Evolutionary conservation across 768 basidiomycete species (phyloP).

Genomic region (Coprinellus aureogranulatus): DNA sequence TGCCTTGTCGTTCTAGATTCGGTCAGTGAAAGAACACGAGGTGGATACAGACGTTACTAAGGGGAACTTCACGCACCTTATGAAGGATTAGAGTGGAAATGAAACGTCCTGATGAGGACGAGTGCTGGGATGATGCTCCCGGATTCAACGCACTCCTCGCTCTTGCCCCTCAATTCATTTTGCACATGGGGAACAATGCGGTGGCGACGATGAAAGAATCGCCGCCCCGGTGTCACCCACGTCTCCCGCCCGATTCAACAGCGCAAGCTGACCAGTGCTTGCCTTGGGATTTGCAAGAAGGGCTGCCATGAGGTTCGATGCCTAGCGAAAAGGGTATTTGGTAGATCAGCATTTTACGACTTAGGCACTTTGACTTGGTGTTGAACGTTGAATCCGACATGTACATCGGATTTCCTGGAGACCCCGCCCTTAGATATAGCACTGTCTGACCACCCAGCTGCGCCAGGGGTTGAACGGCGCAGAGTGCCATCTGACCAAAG

Average conservation of each 20-base stretch:
- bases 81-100: constrained; percentile 7
- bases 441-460: neutral
- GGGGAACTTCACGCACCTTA: constrained; percentile 7
- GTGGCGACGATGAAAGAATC: constrained; percentile 2
- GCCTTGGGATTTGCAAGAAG: constrained; percentile 30
- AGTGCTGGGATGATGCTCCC: neutral
- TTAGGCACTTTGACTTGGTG: neutral
- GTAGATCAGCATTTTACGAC: constrained; percentile 1
- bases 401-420: neutral
- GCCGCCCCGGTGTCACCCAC: neutral
- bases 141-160: neutral
- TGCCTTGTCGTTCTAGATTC: constrained; percentile 23
- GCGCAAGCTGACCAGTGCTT: neutral
- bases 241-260: neutral
- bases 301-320: constrained; percentile 16
- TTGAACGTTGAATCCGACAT: neutral
- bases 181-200: neutral
- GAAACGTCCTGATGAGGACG: constrained; percentile 8
- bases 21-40: constrained; percentile 30
- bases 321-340: constrained; percentile 7
- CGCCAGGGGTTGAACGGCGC: neutral
- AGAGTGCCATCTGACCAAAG: no score
- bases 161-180: neutral
- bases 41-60: constrained; percentile 35
- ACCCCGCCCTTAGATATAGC: neutral